Conservation (phyloP, 2,329 filamentous ascomycete genomes). For the Fusarium sp. region DNA sequence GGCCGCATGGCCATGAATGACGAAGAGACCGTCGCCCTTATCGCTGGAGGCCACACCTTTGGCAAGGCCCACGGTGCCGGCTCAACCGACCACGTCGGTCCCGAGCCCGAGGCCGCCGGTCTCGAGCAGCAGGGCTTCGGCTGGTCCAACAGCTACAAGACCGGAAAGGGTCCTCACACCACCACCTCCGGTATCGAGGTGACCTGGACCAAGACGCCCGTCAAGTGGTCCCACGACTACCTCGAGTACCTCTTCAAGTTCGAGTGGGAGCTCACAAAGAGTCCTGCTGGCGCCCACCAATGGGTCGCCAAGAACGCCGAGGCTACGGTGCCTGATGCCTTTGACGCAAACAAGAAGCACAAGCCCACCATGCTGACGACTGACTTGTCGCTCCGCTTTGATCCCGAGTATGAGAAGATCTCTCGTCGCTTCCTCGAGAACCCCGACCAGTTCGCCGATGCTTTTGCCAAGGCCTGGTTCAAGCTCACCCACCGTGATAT, state of each 20-base stretch:
- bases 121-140: conserved; percentile 76
- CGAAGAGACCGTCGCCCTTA: no score
- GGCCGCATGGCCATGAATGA: no score
- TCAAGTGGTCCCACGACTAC: conserved; percentile 73
- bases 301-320: conserved; percentile 71
- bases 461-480: conserved; percentile 81
- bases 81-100: conserved; percentile 62
- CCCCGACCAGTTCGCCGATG: conserved; percentile 74
- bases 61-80: conserved; percentile 77
- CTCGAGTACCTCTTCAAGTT: conserved; percentile 81
- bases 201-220: conserved; percentile 77
- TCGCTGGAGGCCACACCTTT: conserved; percentile 70
- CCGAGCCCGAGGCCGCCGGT: conserved; percentile 71
- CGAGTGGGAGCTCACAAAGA: conserved; percentile 81
- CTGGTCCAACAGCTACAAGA: conserved; percentile 71
- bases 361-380: conserved; percentile 31
- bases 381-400: conserved; percentile 71
- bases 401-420: conserved; percentile 82
- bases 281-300: conserved; percentile 78
- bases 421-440: conserved; percentile 74
- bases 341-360: conserved; percentile 33
- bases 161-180: conserved; percentile 74
- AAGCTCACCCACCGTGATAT: conserved; percentile 84
- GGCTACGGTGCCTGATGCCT: conserved; percentile 51
- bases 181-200: conserved; percentile 83